Evolutionary conservation across 2,329 filamentous ascomycete genomes (phyloP).

Genomic region (Verticillium longisporum): DNA sequence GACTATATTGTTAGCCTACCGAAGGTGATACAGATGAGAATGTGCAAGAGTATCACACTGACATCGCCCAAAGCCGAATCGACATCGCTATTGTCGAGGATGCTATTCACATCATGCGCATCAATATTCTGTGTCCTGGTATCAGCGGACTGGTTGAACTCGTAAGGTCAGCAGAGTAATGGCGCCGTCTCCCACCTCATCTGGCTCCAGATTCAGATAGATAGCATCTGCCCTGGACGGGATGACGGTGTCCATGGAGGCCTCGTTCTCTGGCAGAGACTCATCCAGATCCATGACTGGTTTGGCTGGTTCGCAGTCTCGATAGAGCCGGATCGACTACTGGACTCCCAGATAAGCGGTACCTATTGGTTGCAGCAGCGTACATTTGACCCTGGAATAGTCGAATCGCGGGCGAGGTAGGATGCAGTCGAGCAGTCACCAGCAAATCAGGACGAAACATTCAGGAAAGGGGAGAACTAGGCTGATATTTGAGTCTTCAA

Average conservation of each 20-base stretch:
- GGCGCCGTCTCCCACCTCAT: conserved; percentile 4
- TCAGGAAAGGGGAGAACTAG: neutral
- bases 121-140: conserved; percentile 3
- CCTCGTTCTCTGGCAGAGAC: conserved; percentile 1
- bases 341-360: neutral
- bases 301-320: conserved; percentile 2
- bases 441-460: neutral
- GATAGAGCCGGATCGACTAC: neutral
- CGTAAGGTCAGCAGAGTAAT: neutral
- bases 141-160: neutral
- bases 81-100: conserved; percentile 7
- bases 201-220: conserved; percentile 8
- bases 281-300: conserved; percentile 6
- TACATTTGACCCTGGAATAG: neutral
- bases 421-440: neutral
- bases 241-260: conserved; percentile 2
- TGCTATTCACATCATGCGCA: conserved; percentile 9
- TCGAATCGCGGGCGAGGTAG: neutral
- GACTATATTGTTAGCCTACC: neutral
- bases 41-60: conserved; percentile 5
- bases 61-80: conserved; percentile 22
- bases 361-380: neutral
- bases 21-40: neutral
- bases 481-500: neutral
- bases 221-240: neutral